Conservation (phyloP, 768 basidiomycete genomes). For the Trichaptum fuscoviolaceum region DNA sequence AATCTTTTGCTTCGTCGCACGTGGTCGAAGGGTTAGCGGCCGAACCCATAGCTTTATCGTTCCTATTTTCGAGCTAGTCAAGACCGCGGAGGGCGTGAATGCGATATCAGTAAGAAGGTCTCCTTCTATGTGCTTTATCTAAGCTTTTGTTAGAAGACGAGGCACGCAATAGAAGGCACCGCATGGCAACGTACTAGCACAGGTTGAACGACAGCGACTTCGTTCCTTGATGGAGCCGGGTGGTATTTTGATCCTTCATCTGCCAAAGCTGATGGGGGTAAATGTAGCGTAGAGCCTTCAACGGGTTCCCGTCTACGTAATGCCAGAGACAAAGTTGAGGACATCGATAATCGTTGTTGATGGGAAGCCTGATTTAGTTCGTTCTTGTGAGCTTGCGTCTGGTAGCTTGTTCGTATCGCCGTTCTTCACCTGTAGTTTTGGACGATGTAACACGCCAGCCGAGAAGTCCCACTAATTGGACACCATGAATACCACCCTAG, state of each 20-base stretch:
- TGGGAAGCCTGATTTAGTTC: slow-evolving; percentile 39
- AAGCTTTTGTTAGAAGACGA: slow-evolving; percentile 9
- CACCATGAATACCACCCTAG: slow-evolving; percentile 10
- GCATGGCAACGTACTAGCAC: slow-evolving; percentile 56
- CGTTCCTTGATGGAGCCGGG: slow-evolving; percentile 84
- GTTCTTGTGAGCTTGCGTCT: not conserved
- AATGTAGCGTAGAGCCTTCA: slow-evolving; percentile 54
- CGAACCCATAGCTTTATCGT: slow-evolving; percentile 82
- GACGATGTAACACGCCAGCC: slow-evolving; percentile 83
- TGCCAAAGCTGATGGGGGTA: slow-evolving; percentile 37
- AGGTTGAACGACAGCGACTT: slow-evolving; percentile 86
- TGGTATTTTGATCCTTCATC: slow-evolving; percentile 59
- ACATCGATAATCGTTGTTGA: slow-evolving; percentile 71
- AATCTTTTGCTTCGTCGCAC: not conserved
- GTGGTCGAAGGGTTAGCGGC: slow-evolving; percentile 45
- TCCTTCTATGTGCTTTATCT: slow-evolving; percentile 79
- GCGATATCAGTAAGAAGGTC: slow-evolving; percentile 71
- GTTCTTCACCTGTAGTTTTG: slow-evolving; percentile 55
- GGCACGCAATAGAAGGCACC: not conserved
- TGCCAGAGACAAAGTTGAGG: slow-evolving; percentile 71
- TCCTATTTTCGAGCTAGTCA: slow-evolving; percentile 76
- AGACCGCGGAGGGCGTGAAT: slow-evolving; percentile 72
- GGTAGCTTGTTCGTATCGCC: not conserved
- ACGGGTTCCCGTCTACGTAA: slow-evolving; percentile 44
- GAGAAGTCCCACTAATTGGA: slow-evolving; percentile 85